Evolutionary conservation across 1,139 yeast genomes (phyloP).

Genomic region (Sporopachydermia cereana): DNA sequence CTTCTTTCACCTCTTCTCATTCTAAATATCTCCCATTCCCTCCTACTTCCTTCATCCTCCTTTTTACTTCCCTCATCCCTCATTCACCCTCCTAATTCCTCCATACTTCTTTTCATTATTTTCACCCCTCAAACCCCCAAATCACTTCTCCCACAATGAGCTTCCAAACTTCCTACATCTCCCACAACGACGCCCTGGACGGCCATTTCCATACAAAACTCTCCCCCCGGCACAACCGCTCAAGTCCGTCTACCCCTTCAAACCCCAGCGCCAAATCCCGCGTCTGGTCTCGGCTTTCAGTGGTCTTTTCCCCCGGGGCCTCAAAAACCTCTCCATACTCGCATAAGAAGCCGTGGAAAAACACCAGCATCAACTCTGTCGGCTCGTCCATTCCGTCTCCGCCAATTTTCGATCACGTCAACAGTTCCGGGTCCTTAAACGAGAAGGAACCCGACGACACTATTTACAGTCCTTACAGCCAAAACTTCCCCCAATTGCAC

Average conservation of each 20-base stretch:
- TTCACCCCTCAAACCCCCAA: too few species aligned
- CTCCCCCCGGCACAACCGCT: neutral
- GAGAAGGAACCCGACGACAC: neutral
- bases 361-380: neutral
- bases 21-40: neutral
- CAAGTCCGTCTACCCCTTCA: neutral
- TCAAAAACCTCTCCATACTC: neutral
- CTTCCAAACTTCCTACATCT: neutral
- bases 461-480: neutral
- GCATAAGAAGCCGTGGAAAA: neutral
- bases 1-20: too few species aligned
- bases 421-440: neutral
- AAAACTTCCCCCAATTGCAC: neutral
- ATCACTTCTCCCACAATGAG: neutral
- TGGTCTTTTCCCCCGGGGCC: neutral
- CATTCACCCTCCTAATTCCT: neutral
- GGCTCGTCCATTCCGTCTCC: neutral
- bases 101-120: neutral
- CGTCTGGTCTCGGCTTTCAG: neutral
- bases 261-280: neutral
- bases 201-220: neutral
- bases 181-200: neutral
- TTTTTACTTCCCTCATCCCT: neutral
- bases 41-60: neutral
- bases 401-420: neutral